A percentile compares a stretch with the other conserved stretches of the same genome.
phyloP scores from a whole-genome alignment of 225 moss, liverwort and hornwort species.

The Straminergon stramineum region DNA sequence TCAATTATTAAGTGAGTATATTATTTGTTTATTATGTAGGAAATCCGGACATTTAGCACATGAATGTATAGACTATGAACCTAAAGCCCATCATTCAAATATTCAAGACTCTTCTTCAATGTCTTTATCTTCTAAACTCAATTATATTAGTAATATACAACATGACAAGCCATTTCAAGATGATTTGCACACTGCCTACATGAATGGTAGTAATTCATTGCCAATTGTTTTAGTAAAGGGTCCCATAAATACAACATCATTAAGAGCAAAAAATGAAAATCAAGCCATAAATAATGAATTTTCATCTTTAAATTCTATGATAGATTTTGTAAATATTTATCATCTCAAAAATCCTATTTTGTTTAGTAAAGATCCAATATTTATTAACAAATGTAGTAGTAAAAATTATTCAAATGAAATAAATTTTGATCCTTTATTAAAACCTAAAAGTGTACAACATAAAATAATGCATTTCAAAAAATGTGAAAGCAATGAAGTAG shows the following conservation, averaged over 20 bases:
- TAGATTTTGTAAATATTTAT: background rate
- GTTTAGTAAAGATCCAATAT: background rate
- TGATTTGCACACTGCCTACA: accelerated
- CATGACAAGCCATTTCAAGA: background rate
- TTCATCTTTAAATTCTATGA: background rate
- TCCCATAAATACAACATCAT: background rate
- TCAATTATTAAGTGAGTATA: background rate
- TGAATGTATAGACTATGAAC: background rate
- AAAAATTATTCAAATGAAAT: background rate
- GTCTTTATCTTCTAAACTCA: background rate
- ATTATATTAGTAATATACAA: background rate
- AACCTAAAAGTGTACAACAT: background rate
- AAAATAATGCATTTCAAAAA: background rate
- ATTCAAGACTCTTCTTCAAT: background rate
- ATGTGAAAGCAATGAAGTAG: background rate
- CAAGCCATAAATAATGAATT: background rate
- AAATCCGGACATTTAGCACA: conserved; percentile 3
- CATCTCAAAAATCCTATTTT: background rate
- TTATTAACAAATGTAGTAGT: background rate
- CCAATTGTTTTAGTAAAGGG: background rate
- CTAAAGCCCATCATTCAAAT: background rate
- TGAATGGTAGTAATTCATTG: background rate
- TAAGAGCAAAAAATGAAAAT: background rate
- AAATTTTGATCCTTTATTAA: background rate
- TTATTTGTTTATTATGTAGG: background rate